Percentiles rank a stretch among this genome's conserved stretches.
phyloP scores from a whole-genome alignment of 148 eudicot genomes.

The Rhododendron mucronatum region DNA sequence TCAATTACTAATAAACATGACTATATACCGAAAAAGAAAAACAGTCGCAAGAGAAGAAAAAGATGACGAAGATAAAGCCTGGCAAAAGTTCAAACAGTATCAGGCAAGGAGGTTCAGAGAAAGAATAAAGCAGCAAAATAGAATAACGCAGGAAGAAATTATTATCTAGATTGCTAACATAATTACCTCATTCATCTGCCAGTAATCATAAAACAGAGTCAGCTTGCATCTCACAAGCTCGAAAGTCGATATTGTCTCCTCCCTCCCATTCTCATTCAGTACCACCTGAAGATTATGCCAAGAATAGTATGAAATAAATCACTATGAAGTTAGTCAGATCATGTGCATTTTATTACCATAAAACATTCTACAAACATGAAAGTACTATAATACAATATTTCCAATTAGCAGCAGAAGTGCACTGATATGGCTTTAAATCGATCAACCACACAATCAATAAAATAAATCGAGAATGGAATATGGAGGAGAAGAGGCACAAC shows the following conservation, averaged over 20 bases:
- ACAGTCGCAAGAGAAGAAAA: not conserved
- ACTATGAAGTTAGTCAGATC: not conserved
- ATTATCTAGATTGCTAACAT: not conserved
- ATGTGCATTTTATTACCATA: not conserved
- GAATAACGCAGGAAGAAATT: not conserved
- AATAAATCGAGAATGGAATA: not conserved
- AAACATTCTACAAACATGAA: not conserved
- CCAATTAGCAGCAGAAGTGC: not conserved
- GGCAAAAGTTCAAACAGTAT: not conserved
- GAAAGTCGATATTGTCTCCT: constrained; percentile 26
- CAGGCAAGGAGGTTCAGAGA: not conserved
- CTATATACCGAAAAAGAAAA: not conserved
- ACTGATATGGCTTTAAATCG: not conserved
- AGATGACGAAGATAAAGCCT: not conserved
- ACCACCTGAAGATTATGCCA: constrained; percentile 31
- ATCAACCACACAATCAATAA: not conserved
- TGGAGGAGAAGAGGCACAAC: not conserved
- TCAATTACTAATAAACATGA: not conserved
- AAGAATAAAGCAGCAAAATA: not conserved
- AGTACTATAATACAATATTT: not conserved
- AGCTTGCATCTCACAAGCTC: constrained; percentile 84
- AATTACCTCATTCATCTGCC: constrained; percentile 88
- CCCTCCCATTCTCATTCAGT: constrained; percentile 26
- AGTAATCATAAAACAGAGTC: constrained; percentile 73
- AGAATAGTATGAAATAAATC: constrained; percentile 1